Base-by-base conservation (phyloP, 2,329 filamentous ascomycete species). In the Diaporthe humulicola region DNA sequence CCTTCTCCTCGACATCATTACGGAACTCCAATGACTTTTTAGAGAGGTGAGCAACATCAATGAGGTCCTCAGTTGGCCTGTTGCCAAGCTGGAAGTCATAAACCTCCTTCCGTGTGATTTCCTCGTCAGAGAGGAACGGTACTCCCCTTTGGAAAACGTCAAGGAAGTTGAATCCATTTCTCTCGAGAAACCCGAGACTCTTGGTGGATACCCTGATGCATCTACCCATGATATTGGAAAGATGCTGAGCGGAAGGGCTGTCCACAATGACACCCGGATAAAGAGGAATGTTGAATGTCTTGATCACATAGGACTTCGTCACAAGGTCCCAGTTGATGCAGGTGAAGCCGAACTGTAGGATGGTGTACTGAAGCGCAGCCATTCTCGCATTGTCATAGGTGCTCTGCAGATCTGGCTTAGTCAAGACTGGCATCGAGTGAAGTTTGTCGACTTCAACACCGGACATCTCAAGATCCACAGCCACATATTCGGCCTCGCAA, bases 381-480 rank as follows among this genome's bases (percentile, higher is more conserved):
- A 77, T 75, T 56, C 77, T 82, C 54, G 79, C 79, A 12, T 76
- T 60, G 4, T 77, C 60, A 67, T 86, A 86, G 6, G 70, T 73
- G 3, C 80, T 66, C 14, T 80, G 72, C 3, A 78, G 42, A 9
- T 75, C 67, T 50, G 28, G 61, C 22, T 33, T n/a, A 12, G 6
- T n/a, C 15, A 67, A 10, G 19, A 36, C 40, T 72, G 30, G 5
- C 56, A 1, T 60, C 54, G 30, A 17, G 8, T 10, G 58, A 70
- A 8, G 36, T 3, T 71, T 52, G 12, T 73, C 73, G n/a, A 40
- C 30, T 0, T 30, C 42, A 45, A 84, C 81, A 7, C 84, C 84
- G 2, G 80, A 81, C 83, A 85, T 85, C 77, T 85, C 84, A 50
- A 85, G 64, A 66, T 85, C 84, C 6, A 86, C 77, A 9, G 82